Percentiles rank a stretch among this genome's conserved stretches.
Conservation (phyloP, 768 basidiomycete species). For the Boletus sp. region DNA sequence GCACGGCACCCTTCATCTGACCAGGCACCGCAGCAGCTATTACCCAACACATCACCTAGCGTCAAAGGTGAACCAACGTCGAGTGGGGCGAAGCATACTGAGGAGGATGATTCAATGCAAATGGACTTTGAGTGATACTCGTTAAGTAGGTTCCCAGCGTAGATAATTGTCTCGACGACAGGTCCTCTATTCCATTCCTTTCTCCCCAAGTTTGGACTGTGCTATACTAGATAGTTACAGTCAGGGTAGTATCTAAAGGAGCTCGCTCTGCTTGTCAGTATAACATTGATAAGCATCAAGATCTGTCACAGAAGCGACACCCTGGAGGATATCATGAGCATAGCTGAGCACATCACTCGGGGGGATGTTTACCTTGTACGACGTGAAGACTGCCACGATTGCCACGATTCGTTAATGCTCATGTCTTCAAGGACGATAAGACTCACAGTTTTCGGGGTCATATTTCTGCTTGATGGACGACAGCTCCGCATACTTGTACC, state of each 20-base stretch:
- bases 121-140: constrained; percentile 15
- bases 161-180: neutral
- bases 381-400: constrained; percentile 12
- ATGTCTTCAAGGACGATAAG: neutral
- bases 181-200: constrained; percentile 1
- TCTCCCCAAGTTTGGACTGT: neutral
- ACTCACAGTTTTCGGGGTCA: constrained; percentile 19
- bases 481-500: constrained; percentile 16
- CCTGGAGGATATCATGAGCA: neutral
- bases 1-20: constrained; percentile 6
- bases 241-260: constrained; percentile 1
- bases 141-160: neutral
- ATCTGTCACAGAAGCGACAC: constrained; percentile 1
- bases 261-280: neutral
- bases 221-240: constrained; percentile 4
- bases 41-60: neutral
- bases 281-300: constrained; percentile 4
- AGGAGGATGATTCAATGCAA: constrained; percentile 5
- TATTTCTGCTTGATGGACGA: constrained; percentile 22
- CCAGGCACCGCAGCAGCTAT: constrained; percentile 3
- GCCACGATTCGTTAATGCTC: neutral
- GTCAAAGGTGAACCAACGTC: constrained; percentile 1
- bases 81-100: neutral
- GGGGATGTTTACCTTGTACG: constrained; percentile 14
- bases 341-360: neutral